phyloP scores from a whole-genome alignment of 352 stramenopile genomes.

The Albugo candida region DNA sequence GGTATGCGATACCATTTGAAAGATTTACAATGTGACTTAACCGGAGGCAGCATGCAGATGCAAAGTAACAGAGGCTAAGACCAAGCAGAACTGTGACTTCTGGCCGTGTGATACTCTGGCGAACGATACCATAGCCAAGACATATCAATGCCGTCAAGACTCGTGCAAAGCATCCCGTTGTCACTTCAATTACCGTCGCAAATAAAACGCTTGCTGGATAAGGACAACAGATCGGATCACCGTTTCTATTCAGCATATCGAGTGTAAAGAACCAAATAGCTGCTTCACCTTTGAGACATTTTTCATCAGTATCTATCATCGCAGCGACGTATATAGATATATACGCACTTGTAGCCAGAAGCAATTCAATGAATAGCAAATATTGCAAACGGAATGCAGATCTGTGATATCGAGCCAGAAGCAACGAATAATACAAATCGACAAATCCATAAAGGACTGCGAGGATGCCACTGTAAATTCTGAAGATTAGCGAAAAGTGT shows the following conservation, averaged over 20 bases:
- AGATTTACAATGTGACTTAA: slow-evolving; percentile 66
- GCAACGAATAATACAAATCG: slow-evolving; percentile 34
- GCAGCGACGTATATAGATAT: neutral
- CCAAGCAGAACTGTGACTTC: slow-evolving; percentile 59
- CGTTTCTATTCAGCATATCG: slow-evolving; percentile 44
- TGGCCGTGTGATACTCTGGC: slow-evolving; percentile 41
- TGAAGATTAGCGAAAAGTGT: neutral
- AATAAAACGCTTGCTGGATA: slow-evolving; percentile 45
- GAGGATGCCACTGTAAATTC: slow-evolving; percentile 27
- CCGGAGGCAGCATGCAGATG: slow-evolving; percentile 52
- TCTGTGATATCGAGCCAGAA: slow-evolving; percentile 50
- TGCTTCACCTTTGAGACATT: slow-evolving; percentile 22
- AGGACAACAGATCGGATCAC: slow-evolving; percentile 52
- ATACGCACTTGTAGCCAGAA: slow-evolving; percentile 40
- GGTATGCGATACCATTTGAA: slow-evolving; percentile 34
- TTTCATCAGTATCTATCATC: too few relatives aligned
- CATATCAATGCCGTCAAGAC: slow-evolving; percentile 61
- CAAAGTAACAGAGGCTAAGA: slow-evolving; percentile 61
- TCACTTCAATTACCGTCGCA: slow-evolving; percentile 52
- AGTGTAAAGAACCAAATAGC: slow-evolving; percentile 65
- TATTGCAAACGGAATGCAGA: slow-evolving; percentile 68
- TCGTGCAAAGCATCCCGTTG: slow-evolving; percentile 49
- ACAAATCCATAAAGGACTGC: slow-evolving; percentile 54
- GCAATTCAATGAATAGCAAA: slow-evolving; percentile 67
- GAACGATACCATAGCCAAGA: slow-evolving; percentile 63